Evolutionary conservation across 129 eudicot species (phyloP), one percentile per base, ranked within the genome.

Genomic region (Apium graveolens): DNA sequence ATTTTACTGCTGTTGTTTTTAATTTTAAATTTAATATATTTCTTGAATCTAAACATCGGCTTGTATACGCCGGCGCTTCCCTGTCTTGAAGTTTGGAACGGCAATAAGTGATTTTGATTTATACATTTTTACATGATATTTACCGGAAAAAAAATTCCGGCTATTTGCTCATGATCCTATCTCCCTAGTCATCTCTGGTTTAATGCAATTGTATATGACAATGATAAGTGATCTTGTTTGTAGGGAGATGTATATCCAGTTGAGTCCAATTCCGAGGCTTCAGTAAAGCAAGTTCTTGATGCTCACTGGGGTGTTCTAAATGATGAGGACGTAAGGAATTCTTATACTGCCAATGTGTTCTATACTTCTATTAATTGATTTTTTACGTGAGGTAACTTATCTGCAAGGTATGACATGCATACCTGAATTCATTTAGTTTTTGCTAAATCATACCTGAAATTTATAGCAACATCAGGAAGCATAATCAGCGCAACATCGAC

Each of bases 201-300:
- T 66, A 31, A 3, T 13, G 3, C 10, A 27, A 14, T 42, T 5
- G 5, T 27, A 42, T 80, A 38, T 11, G 20, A 55, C 24, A 53
- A 24, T 11, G 20, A 55, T 32, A 53, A 31, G 27, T 43, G 68
- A 38, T 70, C 78, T 43, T 57, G 34, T 38, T 74, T 85, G 85
- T 75, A 96, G 99, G 99, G 99, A 62, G 99, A 90, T 80, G 99
- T 96, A 44, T 95, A 95, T 86, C 99, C 99, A 11, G 99, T 95
- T 86, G 97, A 92, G 70, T 70, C 86, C 62, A 70, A 74, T 60
- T 78, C 86, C 79, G 91, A 81, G 70, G 83, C 77, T 77, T 38
- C 76, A 44, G 66, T 78, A 43, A 83, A 83, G 87, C 89, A 85
- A 86, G 89, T 95, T 81, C 97, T 92, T 77, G 97, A 94, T 83